Base-by-base conservation (phyloP, 2,329 filamentous ascomycete species). In the Metarhizium rileyi region DNA sequence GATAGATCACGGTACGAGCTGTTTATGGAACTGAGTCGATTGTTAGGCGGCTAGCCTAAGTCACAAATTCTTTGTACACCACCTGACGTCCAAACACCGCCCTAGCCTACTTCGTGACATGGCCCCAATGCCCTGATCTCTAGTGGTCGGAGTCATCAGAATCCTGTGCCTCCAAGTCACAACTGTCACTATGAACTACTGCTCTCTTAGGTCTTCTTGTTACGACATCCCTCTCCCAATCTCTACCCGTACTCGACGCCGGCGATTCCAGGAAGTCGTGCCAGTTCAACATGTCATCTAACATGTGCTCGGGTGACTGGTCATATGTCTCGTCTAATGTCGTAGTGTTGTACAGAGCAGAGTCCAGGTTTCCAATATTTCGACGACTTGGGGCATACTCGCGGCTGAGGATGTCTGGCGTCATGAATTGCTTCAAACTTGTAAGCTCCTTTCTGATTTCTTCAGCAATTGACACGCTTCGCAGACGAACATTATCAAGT, bases 391-490 rank as follows among this genome's bases (percentile, higher is more conserved):
- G 5, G 43, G 27, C 20, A 46, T 55, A 47, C 7, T 42, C 38
- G 20, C 25, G 10, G 20, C 25, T 22, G 3, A 22, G 20, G 10
- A 16, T 25, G 10, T 42, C 41, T 28, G 43, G 16, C 8, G 47
- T 26, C 26, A 47, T 16, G 18, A 44, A 40, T 7, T 40, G 56
- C 36, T 50, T 56, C 25, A 63, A 44, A 44, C 47, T 55, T 42
- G 40, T 33, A 27, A 63, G 50, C 46, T 63, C 57, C 20, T 54
- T 52, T 42, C 49, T 58, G 43, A 61, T 55, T 18, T 61, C 56
- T 25, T 57, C 57, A 2, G 57, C 52, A 25, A 62, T 41, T 4
- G 57, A 59, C n/a, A 53, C 52, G 30, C 61, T 63, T 50, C 52
- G 57, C n/a, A 55, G 59, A 42, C 59, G 59, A 30, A 64, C 50